Base-by-base conservation (phyloP, 1,284 basidiomycete species). In the Malassezia slooffiae region DNA sequence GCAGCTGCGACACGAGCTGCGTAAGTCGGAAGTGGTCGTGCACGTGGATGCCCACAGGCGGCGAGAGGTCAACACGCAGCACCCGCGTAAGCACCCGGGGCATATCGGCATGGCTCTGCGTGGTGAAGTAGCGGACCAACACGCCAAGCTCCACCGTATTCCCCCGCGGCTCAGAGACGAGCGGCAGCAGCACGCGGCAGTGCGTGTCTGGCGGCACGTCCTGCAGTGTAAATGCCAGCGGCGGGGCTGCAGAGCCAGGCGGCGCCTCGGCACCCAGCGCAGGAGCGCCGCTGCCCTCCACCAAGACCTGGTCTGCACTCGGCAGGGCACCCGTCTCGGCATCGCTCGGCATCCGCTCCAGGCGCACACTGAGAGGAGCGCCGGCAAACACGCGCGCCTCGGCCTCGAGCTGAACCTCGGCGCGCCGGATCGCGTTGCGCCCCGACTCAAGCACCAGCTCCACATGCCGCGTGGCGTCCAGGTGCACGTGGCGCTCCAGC, bases 31-130 rank as follows among this genome's bases (percentile, higher is more conserved):
- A 69, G 24, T 57, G 58, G 52, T 69, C 66, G 24, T 69, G 64
- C n/a, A 67, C 58, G 23, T 67, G 65, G 23, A 69, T 63, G 17
- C 65, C 62, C 12, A 69, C 50, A 2, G 64, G 66, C 11, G 67
- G 40, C 0, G 55, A 53, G 21, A 60, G 49, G 4, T 29, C 23
- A 4, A 60, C 41, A 15, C 35, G 39, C 12, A 55, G 28, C 1
- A 34, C 21, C 8, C 31, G 32, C 11, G 41, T 40, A 11, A 50
- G 49, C 9, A 37, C 34, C 16, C 55, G 52, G 28, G 34, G 37
- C 28, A 34, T 44, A 28, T 44, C 55, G 1, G 40, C 24, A n/a
- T 43, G 33, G n/a, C 47, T 45, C 17, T 41, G 40, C 17, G 34
- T 5, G 4, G 50, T 43, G 15, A 19, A 34, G 41, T 59, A 63